These are phyloP conservation scores for Calonectria hawksworthii DNA, from an alignment of 2,329 filamentous ascomycete genomes.

Conservation along the genomic window DNA sequence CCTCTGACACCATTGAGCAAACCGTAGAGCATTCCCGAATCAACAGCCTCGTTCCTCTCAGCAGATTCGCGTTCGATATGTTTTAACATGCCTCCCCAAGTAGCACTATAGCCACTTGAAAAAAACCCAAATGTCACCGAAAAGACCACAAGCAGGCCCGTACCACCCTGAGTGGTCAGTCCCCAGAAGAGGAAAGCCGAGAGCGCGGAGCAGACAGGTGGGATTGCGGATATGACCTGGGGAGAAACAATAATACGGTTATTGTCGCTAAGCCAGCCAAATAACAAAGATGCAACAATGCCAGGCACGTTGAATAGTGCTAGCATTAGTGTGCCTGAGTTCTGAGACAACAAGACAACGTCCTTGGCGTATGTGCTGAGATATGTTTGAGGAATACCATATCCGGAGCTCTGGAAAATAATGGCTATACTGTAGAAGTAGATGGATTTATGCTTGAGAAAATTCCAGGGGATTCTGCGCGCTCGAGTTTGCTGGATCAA, in stretches of 20 bases:
- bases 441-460: constrained; percentile 23
- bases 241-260: constrained; percentile 22
- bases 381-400: constrained; percentile 35
- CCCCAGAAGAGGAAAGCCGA: constrained; percentile 35
- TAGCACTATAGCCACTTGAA: constrained; percentile 35
- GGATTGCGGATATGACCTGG: constrained; percentile 20
- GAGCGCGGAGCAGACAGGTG: constrained; percentile 15
- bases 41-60: constrained; percentile 30
- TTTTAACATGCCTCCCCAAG: constrained; percentile 35
- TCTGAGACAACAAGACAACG: constrained; percentile 24
- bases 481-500: neutral
- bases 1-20: constrained; percentile 34
- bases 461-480: constrained; percentile 22
- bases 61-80: constrained; percentile 30
- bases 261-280: constrained; percentile 31
- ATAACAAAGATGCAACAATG: constrained; percentile 29
- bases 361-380: constrained; percentile 31
- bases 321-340: constrained; percentile 29
- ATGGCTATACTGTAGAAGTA: constrained; percentile 30
- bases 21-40: constrained; percentile 30
- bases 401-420: constrained; percentile 30
- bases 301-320: constrained; percentile 32
- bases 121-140: constrained; percentile 37
- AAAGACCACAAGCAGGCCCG: constrained; percentile 29
- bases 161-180: constrained; percentile 21